Base-by-base conservation (phyloP, 257 asterid species). In the Voacanga thouarsii region DNA sequence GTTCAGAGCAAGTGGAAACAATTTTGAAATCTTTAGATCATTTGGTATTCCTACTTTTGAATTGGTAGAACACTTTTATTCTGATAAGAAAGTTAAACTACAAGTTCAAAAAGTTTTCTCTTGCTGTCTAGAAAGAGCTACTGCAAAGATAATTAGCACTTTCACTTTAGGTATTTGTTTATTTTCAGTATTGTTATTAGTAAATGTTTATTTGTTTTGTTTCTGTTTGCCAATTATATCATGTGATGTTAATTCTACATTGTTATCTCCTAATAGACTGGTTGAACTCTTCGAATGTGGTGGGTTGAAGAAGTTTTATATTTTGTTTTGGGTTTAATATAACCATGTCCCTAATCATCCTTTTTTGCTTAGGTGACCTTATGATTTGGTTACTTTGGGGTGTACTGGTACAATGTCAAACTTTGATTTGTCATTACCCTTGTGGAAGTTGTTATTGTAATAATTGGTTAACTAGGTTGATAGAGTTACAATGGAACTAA, bases 1-100 rank as follows among this genome's bases (percentile, higher is more conserved):
- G 93, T 95, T 74, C 89, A 75, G 45, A 91, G 88, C 87, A 95
- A 95, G 91, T 89, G 97, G 83, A 95, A n/a, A n/a, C n/a, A n/a
- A n/a, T n/a, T n/a, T n/a, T n/a, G n/a, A n/a, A n/a, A n/a, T n/a
- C n/a, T n/a, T n/a, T n/a, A n/a, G n/a, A n/a, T n/a, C n/a, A n/a
- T n/a, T n/a, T n/a, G n/a, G n/a, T n/a, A n/a, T n/a, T 93, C 88
- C 99, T 56, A 76, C 78, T 49, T 82, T 78, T 82, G 80, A 86
- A 78, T 77, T 77, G 55, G 59, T 81, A 75, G 49, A 55, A 47
- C 78, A 61, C 75, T 71, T 88, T 86, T 83, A 76, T 77, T 82
- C 77, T 83, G 74, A 78, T 72, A 66, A 81, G 82, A 71, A 81
- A 81, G 83, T 70, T 64, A 63, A 73, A 83, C 74, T 83, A 80